These are phyloP conservation scores for Fusarium verrucosum DNA, from an alignment of 2,329 filamentous ascomycete genomes.

Conservation along the genomic window DNA sequence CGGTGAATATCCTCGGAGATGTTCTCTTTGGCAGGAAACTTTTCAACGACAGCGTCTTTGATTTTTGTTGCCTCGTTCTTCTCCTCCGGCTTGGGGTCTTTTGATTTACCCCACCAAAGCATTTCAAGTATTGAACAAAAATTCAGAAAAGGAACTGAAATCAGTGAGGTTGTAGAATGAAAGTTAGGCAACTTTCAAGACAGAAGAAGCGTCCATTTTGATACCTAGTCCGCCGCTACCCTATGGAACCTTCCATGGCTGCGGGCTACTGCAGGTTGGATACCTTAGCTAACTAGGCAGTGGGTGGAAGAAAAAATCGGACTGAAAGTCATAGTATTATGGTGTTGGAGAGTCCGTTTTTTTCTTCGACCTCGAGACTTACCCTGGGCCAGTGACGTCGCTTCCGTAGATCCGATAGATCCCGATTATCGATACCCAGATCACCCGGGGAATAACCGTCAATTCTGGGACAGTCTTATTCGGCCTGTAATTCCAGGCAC, in stretches of 20 bases:
- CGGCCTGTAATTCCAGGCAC: slow-evolving; percentile 50
- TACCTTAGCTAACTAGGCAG: too few species aligned
- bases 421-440: slow-evolving; percentile 25
- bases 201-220: slow-evolving; percentile 31
- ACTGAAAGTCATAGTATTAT: too few species aligned
- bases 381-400: slow-evolving; percentile 35
- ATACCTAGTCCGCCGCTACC: slow-evolving; percentile 28
- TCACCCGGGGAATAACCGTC: slow-evolving; percentile 46
- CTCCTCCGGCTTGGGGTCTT: slow-evolving; percentile 48
- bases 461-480: slow-evolving; percentile 15
- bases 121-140: slow-evolving; percentile 34
- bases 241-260: slow-evolving; percentile 11
- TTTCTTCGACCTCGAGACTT: too few species aligned
- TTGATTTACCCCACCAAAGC: slow-evolving; percentile 57
- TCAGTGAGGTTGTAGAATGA: slow-evolving; percentile 3
- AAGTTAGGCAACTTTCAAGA: background rate
- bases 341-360: too few species aligned
- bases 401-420: slow-evolving; percentile 38
- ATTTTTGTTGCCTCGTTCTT: slow-evolving; percentile 37
- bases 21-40: slow-evolving; percentile 60
- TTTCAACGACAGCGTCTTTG: slow-evolving; percentile 54
- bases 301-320: too few species aligned
- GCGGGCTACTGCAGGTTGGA: slow-evolving; percentile 3
- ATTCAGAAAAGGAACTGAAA: background rate
- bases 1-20: slow-evolving; percentile 66